Evolutionary conservation across 2,329 filamentous ascomycete species (phyloP).

Genomic region (Trichoderma koningiopsis): DNA sequence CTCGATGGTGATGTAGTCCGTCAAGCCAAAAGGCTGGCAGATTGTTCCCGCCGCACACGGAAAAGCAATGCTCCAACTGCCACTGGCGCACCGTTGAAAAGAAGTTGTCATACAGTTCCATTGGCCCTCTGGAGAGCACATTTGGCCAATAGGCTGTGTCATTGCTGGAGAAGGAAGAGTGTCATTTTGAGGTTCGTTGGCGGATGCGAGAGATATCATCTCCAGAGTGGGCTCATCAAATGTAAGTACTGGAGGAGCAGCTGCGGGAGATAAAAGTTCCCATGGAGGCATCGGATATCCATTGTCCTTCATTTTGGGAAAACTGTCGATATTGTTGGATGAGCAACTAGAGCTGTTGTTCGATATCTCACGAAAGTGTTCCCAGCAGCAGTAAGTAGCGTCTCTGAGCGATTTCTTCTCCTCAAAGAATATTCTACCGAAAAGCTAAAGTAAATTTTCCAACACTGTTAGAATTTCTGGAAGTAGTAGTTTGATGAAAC

Average conservation of each 20-base stretch:
- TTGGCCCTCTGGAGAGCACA: slow-evolving; percentile 51
- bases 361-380: not conserved
- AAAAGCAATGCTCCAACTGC: slow-evolving; percentile 50
- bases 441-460: not conserved
- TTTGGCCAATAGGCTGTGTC: slow-evolving; percentile 36
- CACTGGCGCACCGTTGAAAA: slow-evolving; percentile 55
- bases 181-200: slow-evolving; percentile 1
- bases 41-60: slow-evolving; percentile 48
- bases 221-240: not conserved
- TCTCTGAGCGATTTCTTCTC: not conserved
- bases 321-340: not conserved
- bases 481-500: no score
- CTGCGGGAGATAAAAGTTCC: not conserved
- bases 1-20: slow-evolving; percentile 44
- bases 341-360: not conserved
- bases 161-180: not conserved
- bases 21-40: slow-evolving; percentile 49
- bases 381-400: not conserved
- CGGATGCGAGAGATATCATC: not conserved
- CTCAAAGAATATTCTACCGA: not conserved
- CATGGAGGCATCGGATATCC: not conserved
- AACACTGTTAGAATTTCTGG: not conserved
- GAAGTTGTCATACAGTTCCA: slow-evolving; percentile 56
- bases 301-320: not conserved
- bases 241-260: slow-evolving; percentile 11